These are phyloP conservation scores for Candida caryicola DNA, from an alignment of 805 yeast genomes.

Conservation along the genomic window DNA sequence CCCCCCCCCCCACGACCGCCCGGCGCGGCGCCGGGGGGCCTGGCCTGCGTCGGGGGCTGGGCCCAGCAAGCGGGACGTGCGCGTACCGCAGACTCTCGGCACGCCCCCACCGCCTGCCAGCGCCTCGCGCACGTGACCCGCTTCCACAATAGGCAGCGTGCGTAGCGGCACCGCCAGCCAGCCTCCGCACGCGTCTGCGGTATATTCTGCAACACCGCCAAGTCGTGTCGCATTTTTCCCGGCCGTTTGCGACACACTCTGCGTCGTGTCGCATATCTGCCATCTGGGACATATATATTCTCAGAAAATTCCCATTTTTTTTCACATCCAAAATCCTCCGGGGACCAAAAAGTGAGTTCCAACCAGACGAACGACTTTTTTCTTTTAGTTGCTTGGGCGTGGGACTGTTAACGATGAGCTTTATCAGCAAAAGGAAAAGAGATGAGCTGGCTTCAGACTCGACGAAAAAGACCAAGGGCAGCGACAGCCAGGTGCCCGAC, in stretches of 20 bases:
- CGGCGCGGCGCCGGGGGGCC: too few species aligned
- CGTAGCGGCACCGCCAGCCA: not conserved
- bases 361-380: too few species aligned
- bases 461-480: constrained; percentile 18
- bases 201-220: not conserved
- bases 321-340: not conserved
- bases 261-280: too few species aligned
- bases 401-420: too few species aligned
- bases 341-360: too few species aligned
- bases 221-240: not conserved
- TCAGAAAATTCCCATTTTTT: not conserved
- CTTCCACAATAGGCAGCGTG: not conserved
- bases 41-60: too few species aligned
- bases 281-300: not conserved
- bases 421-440: constrained; percentile 20
- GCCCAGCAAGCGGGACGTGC: too few species aligned
- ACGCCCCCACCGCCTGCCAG: too few species aligned
- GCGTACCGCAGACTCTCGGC: too few species aligned
- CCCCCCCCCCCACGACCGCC: too few species aligned
- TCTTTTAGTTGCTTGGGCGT: too few species aligned
- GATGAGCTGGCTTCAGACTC: constrained; percentile 20
- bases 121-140: not conserved
- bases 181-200: not conserved
- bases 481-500: constrained; percentile 13
- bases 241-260: too few species aligned